Percentiles rank a stretch among this genome's conserved stretches.
Evolutionary conservation across 1,139 yeast species (phyloP).

Genomic region (Hansenula anomala): DNA sequence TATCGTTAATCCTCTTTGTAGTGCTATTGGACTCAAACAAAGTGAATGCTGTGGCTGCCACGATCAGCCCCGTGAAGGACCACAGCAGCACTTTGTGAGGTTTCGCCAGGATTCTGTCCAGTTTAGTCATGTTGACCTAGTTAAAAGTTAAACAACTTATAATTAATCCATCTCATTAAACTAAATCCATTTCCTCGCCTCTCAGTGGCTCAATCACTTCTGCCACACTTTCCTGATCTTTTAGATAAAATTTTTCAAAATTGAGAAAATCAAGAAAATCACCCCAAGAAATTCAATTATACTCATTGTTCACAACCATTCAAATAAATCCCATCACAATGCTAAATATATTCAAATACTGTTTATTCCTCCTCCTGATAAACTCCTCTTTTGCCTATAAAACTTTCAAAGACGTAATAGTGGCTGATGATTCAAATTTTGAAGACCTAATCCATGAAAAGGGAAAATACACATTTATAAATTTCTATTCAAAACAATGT

Average conservation of each 20-base stretch:
- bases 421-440: conserved; percentile 18
- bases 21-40: conserved; percentile 7
- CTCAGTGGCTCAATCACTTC: neutral
- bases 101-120: conserved; percentile 7
- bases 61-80: conserved; percentile 9
- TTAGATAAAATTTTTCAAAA: neutral
- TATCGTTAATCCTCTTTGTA: neutral
- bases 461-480: conserved; percentile 19
- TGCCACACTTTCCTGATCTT: neutral
- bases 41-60: neutral
- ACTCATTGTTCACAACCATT: too few species aligned
- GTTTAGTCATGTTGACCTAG: conserved; percentile 3
- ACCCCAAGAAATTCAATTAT: too few species aligned
- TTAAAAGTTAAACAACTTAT: too few species aligned
- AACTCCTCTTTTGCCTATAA: neutral
- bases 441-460: conserved; percentile 13
- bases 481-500: conserved; percentile 17
- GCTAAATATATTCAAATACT: neutral
- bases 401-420: conserved; percentile 17
- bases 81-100: conserved; percentile 7
- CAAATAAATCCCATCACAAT: neutral
- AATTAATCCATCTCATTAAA: too few species aligned
- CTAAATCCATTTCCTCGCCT: too few species aligned
- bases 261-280: too few species aligned
- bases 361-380: too few species aligned